Base-by-base conservation (phyloP, 1,139 yeast genomes). In the Pichia terricola region DNA sequence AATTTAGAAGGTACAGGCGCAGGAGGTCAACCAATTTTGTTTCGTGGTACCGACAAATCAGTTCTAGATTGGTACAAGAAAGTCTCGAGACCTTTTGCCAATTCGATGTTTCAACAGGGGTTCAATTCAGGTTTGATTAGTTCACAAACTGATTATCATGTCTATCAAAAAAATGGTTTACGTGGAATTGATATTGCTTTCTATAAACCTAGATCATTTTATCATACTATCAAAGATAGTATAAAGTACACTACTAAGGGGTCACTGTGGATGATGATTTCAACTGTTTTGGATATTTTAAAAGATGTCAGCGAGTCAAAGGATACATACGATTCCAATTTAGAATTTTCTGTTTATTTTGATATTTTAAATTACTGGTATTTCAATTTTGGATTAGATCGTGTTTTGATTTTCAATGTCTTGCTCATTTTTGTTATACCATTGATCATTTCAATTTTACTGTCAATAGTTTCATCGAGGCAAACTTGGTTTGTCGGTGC, bases 1-100 rank as follows among this genome's bases (percentile, higher is more conserved):
- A 89, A 89, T 58, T 67, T 89, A 51, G 97, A 89, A 67, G 96
- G 96, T n/a, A 86, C 96, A 0, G 96, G 96, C 3, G 85, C 94
- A 4, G 96, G 96, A 28, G 95, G 95, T 5, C 40, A 34, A 25
- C 89, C 96, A 0, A 72, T 85, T 34, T 66, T 89, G 39, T 87
- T 89, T 62, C 72, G 96, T 61, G 81, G 91, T 22, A 79, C 95
- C 0, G 95, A 89, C 58, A 74, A 73, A 51, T 84, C 83, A 0
- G 75, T 85, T 8, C 84, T 84, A 2, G 70, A 79, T 49, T 77
- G 73, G 53, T 78, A 72, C 50, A 54, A 63, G 31, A 33, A 33
- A 38, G 77, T 72, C 1, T 50, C 61, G 16, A 56, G 60, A n/a
- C 95, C 95, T 0, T 85, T 79, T 64, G 95, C 84, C 4, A 75